Evolutionary conservation across 768 basidiomycete species (phyloP).

Genomic region (Arthromyces matolae): DNA sequence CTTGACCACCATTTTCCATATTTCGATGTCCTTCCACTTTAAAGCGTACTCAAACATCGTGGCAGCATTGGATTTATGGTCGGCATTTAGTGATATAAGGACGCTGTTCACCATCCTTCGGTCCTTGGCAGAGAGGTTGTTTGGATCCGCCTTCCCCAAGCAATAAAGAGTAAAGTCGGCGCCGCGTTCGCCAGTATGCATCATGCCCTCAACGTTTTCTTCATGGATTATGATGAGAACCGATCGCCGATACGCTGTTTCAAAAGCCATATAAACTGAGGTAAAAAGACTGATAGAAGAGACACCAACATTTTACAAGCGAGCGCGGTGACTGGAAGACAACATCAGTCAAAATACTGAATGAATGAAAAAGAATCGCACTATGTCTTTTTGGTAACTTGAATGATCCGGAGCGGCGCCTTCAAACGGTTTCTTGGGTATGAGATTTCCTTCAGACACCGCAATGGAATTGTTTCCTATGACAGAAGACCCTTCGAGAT

Average conservation of each 20-base stretch:
- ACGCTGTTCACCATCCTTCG: constrained; percentile 6
- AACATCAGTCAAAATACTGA: too few species aligned
- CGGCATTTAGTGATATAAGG: constrained; percentile 7
- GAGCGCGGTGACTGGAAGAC: too few species aligned
- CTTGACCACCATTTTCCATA: constrained; percentile 25
- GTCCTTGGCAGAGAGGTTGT: neutral
- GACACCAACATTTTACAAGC: constrained; percentile 36
- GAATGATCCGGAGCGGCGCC: constrained; percentile 28
- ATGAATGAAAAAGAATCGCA: too few species aligned
- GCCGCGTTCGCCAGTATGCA: too few species aligned
- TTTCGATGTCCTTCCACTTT: constrained; percentile 24
- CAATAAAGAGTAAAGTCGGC: constrained; percentile 2
- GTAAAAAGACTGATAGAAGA: constrained; percentile 1
- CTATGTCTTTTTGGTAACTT: too few species aligned
- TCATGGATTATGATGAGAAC: constrained; percentile 12
- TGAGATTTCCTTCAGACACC: constrained; percentile 23
- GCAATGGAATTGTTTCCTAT: constrained; percentile 13
- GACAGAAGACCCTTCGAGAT: constrained; percentile 26
- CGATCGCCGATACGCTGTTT: constrained; percentile 13
- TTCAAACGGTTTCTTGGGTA: constrained; percentile 34
- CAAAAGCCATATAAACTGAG: constrained; percentile 20
- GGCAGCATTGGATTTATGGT: constrained; percentile 12
- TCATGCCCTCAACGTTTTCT: constrained; percentile 1
- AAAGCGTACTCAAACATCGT: constrained; percentile 21
- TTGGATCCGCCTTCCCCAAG: constrained; percentile 7